Evolutionary conservation across 139 green algal species (phyloP), one percentile per base, ranked within the genome.

Genomic region (Protoeuglena noctilucae): DNA sequence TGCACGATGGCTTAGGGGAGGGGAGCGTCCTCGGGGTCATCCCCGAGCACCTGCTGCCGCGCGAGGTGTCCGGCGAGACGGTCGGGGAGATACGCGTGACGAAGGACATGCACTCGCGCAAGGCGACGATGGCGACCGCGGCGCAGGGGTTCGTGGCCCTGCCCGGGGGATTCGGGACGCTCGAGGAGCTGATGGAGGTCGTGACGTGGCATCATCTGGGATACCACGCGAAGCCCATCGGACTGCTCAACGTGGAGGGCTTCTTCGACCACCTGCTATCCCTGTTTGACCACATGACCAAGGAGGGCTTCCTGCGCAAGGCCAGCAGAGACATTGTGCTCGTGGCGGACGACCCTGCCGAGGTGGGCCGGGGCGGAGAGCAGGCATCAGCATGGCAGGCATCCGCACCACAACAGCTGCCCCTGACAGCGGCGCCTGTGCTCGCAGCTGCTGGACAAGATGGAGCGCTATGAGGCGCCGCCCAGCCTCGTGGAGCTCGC

Each of bases 181-280:
- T 92, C 23, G 83, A 93, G 60, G 82, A 93, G 72, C 57, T 81
- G 21, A 48, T 93, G 51, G 83, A 93, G 60, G 67, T 88, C 41
- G 63, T 81, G 22, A 93, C 83, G 3, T 93, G 83, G 83, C 43
- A 56, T 9, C 79, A 90, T 64, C 60, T 86, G 28, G 79, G 82
- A 16, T 80, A 85, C 57, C 77, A 86, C 51, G 28, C 43, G 19
- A 92, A 92, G 51, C 83, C 82, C 4, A 70, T 91, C 9, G 73
- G 63, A 19, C 12, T 92, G 17, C 61, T 87, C 14, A 85, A 92
- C 53, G 61, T 74, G 0, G 29, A 64, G 9, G 78, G 81, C 25
- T 90, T 81, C 48, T 91, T 71, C 56, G 76, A 85, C 57, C 55
- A 61, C 7, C 64, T 91, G 28, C 61, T 87, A 7, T 27, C 34